Conservation (phyloP, 805 yeast species). For the Metschnikowia hibisci region DNA sequence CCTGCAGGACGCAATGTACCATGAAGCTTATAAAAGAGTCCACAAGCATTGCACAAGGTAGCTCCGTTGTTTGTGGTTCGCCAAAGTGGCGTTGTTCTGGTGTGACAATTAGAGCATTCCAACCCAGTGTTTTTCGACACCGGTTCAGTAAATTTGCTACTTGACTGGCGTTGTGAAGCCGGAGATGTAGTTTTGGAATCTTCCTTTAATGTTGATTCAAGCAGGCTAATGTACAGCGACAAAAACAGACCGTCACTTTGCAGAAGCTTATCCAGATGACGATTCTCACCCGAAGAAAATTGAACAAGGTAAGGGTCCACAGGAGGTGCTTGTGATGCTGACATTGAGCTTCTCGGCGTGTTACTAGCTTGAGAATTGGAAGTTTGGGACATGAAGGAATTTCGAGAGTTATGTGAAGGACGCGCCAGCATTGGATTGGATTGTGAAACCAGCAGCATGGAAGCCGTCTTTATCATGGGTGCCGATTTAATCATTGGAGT, state of each 20-base stretch:
- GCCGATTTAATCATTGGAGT: conserved; percentile 1
- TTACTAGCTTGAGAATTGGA: background rate
- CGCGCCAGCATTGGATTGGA: background rate
- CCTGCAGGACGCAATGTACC: conserved; percentile 42
- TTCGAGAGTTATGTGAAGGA: background rate
- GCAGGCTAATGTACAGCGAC: conserved; percentile 36
- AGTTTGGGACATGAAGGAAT: background rate
- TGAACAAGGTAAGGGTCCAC: conserved; percentile 5
- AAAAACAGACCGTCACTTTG: conserved; percentile 23
- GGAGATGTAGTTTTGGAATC: conserved; percentile 18
- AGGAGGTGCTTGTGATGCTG: background rate
- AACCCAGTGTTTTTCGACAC: conserved; percentile 16
- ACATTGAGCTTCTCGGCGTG: background rate
- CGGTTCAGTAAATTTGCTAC: conserved; percentile 11
- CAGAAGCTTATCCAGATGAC: background rate
- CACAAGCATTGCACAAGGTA: conserved; percentile 44
- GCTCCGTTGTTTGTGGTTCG: conserved; percentile 41
- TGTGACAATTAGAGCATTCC: conserved; percentile 42
- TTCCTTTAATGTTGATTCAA: conserved; percentile 33
- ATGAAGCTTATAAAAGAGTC: conserved; percentile 42
- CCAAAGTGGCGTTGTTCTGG: conserved; percentile 45
- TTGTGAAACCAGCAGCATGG: conserved; percentile 1
- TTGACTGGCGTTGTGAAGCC: conserved; percentile 1
- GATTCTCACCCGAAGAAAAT: conserved; percentile 1
- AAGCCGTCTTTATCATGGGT: conserved; percentile 1